These are phyloP conservation scores for Graphilbum ipis-grandicollis DNA, from an alignment of 2,329 filamentous ascomycete species.

Conservation along the genomic window DNA sequence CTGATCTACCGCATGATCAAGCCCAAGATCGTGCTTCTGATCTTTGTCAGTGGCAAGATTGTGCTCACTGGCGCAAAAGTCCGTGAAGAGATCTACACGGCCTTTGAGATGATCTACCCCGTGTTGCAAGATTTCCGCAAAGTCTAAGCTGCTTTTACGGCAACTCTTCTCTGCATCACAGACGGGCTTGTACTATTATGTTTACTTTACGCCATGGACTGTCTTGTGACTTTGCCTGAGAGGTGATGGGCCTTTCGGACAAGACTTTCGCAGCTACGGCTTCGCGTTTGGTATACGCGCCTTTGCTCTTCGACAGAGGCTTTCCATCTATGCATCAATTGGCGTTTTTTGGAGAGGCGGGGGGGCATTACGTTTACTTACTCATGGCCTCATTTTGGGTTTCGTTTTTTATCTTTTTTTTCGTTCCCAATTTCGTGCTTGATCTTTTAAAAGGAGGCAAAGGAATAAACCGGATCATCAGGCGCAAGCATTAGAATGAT, in stretches of 20 bases:
- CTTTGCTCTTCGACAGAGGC: background rate
- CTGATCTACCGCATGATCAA: slow-evolving; percentile 99
- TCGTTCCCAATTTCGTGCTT: background rate
- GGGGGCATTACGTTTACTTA: too few species aligned
- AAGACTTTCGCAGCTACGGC: background rate
- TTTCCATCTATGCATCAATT: background rate
- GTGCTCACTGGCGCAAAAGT: slow-evolving; percentile 96
- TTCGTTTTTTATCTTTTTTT: background rate
- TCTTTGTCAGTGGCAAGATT: slow-evolving; percentile 97
- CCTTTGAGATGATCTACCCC: slow-evolving; percentile 94
- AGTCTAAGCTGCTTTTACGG: slow-evolving; percentile 20
- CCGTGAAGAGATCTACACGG: slow-evolving; percentile 93
- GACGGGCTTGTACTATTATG: slow-evolving; percentile 4
- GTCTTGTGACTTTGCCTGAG: too few species aligned
- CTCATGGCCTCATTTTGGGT: too few species aligned
- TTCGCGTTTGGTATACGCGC: background rate
- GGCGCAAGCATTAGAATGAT: slow-evolving; percentile 6
- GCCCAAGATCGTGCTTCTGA: slow-evolving; percentile 96
- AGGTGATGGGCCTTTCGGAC: background rate
- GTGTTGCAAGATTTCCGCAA: slow-evolving; percentile 62
- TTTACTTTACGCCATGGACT: too few species aligned
- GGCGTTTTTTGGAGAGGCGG: background rate
- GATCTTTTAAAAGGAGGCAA: slow-evolving; percentile 1
- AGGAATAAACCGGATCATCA: slow-evolving; percentile 3
- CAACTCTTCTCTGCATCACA: background rate